phyloP scores from a whole-genome alignment of 306 rosid genomes.

The Sophora flavescens region DNA sequence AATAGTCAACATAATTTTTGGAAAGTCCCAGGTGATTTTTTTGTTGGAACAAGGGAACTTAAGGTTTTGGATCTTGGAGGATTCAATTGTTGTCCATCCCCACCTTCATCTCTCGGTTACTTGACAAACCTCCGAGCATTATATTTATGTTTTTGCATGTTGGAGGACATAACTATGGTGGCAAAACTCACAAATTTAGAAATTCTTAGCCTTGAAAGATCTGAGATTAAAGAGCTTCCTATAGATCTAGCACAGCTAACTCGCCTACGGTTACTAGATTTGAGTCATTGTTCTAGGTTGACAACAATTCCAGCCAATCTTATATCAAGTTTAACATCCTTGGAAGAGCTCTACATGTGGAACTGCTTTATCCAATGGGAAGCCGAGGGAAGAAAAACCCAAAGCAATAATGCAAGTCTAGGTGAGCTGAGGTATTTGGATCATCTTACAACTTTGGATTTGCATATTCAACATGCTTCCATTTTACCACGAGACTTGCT shows the following conservation, averaged over 20 bases:
- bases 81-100: background rate
- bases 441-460: background rate
- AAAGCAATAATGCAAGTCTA: slow-evolving; percentile 2
- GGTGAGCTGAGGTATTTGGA: slow-evolving; percentile 32
- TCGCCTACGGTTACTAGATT: slow-evolving; percentile 14
- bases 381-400: background rate
- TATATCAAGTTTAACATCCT: background rate
- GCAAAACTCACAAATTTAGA: background rate
- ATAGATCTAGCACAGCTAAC: slow-evolving; percentile 35
- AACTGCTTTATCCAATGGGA: slow-evolving; percentile 14
- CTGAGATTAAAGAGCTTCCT: slow-evolving; percentile 31
- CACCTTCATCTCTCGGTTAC: slow-evolving; percentile 5
- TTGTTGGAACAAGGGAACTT: no score
- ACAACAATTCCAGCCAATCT: background rate
- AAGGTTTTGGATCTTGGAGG: background rate
- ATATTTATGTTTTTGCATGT: background rate
- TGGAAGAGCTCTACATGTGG: slow-evolving; percentile 29
- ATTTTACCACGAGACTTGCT: background rate
- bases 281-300: background rate
- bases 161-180: background rate
- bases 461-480: background rate
- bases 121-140: background rate
- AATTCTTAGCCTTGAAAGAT: background rate
- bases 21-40: no score
- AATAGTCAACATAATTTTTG: no score